Base-by-base conservation (phyloP, 441 rosid species). In the Brassica hybrid region DNA sequence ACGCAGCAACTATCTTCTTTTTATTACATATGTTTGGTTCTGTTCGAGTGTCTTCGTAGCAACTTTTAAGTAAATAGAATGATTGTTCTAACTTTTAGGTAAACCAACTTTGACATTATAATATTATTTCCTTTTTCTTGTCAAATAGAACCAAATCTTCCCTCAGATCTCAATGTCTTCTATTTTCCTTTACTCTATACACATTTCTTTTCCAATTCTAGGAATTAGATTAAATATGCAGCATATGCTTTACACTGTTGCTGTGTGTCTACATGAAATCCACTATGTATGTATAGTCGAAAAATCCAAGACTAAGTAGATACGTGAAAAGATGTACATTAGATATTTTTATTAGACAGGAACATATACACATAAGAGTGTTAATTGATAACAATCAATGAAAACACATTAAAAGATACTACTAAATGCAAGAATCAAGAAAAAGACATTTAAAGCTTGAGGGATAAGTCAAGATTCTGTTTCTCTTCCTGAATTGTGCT, bases 401-500 rank as follows among this genome's bases (percentile, higher is more conserved):
- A 69, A 59, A 59, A 34, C 12, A 32, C n/a, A 30, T 0, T 6
- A 52, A 34, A 27, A 16, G 56, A 75, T 6, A 58, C 65, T 16
- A 25, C n/a, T n/a, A n/a, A 23, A 72, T 32, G 14, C 43, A 74
- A 74, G 54, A 80, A 45, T 68, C 65, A 66, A n/a, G n/a, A n/a
- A n/a, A n/a, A n/a, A n/a, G 2, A 5, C 62, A 36, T 43, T 83
- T 76, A 93, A 66, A 93, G 98, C 87, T 87, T 93, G 58, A 93
- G 94, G 34, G 98, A 88, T 69, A 93, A 83, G 79, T 93, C 98
- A 75, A 93, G 88, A 70, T 85, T 91, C 75, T 85, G 87, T 64
- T 84, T 48, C 61, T 86, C 90, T 73, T 89, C 91, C 16, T 87
- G 85, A 71, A 81, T 78, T 21, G 45, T 59, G 14, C n/a, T n/a